Percentiles rank a stretch among this genome's conserved stretches.
phyloP scores from a whole-genome alignment of 176 grass and related monocot species.

The Carex kokanica region DNA sequence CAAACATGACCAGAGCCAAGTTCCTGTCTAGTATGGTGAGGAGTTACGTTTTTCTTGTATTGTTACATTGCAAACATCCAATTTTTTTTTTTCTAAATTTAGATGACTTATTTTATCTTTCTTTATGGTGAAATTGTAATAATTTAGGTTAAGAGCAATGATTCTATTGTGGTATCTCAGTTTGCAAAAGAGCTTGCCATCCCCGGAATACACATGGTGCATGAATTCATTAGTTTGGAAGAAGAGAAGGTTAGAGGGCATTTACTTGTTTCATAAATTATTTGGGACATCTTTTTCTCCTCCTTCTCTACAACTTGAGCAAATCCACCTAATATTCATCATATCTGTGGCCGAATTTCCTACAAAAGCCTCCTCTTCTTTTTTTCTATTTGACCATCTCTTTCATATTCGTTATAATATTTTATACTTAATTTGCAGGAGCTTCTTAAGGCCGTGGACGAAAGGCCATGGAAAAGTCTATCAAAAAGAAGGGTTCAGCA shows the following conservation, averaged over 20 bases:
- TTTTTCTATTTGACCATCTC: neutral
- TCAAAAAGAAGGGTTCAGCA: slow-evolving; percentile 93
- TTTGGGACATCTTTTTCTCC: neutral
- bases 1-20: neutral
- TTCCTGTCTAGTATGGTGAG: neutral
- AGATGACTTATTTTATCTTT: neutral
- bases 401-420: neutral
- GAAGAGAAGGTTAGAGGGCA: slow-evolving; percentile 57
- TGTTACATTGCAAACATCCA: neutral
- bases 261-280: neutral
- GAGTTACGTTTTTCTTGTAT: neutral
- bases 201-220: slow-evolving; percentile 68
- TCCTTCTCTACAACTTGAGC: neutral
- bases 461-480: slow-evolving; percentile 56
- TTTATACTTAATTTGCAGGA: slow-evolving; percentile 42
- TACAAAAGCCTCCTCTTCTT: neutral
- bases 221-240: slow-evolving; percentile 61
- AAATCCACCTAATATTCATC: neutral
- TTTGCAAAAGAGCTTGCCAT: slow-evolving; percentile 50
- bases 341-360: neutral
- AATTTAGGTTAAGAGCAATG: slow-evolving; percentile 19
- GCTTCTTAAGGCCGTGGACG: slow-evolving; percentile 69
- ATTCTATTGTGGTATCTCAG: slow-evolving; percentile 37
- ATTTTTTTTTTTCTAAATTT: neutral
- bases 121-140: neutral